These are phyloP conservation scores for Hyaloraphidium curvatum DNA, from an alignment of 192 early-diverging fungal species.

Conservation along the genomic window DNA sequence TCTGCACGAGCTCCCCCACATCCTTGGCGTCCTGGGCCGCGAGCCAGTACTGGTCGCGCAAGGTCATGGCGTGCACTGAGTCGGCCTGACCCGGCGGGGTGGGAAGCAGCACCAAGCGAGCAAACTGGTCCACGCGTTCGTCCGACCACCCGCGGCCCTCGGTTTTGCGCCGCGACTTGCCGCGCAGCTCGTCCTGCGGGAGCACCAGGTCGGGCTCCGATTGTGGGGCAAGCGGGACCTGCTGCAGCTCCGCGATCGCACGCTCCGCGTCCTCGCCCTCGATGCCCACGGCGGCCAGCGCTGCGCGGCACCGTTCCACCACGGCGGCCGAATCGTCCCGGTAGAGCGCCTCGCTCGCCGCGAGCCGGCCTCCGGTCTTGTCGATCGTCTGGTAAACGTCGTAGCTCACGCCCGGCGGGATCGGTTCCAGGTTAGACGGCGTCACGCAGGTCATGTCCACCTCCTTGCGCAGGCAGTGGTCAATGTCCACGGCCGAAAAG, in stretches of 20 bases:
- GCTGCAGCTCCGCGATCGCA: not conserved
- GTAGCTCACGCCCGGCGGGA: not conserved
- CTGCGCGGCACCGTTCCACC: not conserved
- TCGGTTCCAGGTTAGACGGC: slow-evolving; percentile 37
- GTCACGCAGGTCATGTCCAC: slow-evolving; percentile 70
- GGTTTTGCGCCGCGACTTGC: too few species aligned
- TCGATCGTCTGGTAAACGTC: not conserved
- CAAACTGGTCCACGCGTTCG: not conserved
- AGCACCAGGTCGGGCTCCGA: not conserved
- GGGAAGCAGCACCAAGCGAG: not conserved
- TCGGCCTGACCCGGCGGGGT: not conserved
- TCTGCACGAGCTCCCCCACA: not conserved
- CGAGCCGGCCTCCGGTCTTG: not conserved
- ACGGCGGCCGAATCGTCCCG: not conserved
- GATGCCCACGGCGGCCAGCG: not conserved
- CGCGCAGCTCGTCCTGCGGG: not conserved
- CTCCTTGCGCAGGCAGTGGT: slow-evolving; percentile 81
- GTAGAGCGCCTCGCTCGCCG: not conserved
- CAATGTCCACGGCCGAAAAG: slow-evolving; percentile 87
- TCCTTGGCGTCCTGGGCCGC: not conserved
- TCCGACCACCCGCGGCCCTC: too few species aligned
- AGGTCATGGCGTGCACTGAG: too few species aligned
- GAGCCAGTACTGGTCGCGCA: too few species aligned
- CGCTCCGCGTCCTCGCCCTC: too few species aligned
- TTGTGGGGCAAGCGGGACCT: not conserved